Evolutionary conservation across 768 basidiomycete species (phyloP).

Genomic region (Pholiota microspora): DNA sequence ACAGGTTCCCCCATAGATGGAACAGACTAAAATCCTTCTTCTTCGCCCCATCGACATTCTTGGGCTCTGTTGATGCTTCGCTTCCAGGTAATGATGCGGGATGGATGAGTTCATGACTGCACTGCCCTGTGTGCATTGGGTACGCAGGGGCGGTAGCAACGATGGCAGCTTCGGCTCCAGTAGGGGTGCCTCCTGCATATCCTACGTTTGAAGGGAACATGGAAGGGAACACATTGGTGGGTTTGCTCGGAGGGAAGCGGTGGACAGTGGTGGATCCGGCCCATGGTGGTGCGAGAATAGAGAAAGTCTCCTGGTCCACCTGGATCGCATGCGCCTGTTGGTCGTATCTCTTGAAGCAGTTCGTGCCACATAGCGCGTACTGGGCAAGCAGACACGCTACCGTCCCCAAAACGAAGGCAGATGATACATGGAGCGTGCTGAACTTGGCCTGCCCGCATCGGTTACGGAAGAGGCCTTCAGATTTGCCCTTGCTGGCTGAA

Average conservation of each 20-base stretch:
- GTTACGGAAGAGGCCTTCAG: constrained; percentile 6
- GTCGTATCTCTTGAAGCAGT: constrained; percentile 31
- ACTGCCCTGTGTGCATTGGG: constrained; percentile 64
- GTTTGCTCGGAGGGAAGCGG: constrained; percentile 67
- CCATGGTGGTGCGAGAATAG: constrained; percentile 56
- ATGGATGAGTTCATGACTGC: constrained; percentile 58
- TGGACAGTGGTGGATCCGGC: constrained; percentile 72
- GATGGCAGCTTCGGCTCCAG: constrained; percentile 73
- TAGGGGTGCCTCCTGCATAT: constrained; percentile 74
- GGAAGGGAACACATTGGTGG: constrained; percentile 71
- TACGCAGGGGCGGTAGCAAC: constrained; percentile 77
- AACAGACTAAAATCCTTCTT: constrained; percentile 60
- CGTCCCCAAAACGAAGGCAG: constrained; percentile 55
- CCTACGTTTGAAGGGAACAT: constrained; percentile 79
- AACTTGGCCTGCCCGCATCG: constrained; percentile 27
- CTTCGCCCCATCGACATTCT: constrained; percentile 24
- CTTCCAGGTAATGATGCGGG: constrained; percentile 35
- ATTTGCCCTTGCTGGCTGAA: constrained; percentile 11
- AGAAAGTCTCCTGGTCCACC: constrained; percentile 18
- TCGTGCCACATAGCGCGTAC: constrained; percentile 40
- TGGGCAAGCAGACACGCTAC: constrained; percentile 50
- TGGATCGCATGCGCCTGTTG: constrained; percentile 2
- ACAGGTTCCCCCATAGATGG: constrained; percentile 80
- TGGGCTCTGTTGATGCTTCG: constrained; percentile 9
- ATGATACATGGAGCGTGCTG: constrained; percentile 35